Base-by-base conservation (phyloP, 2,329 filamentous ascomycete genomes). In the Biscogniauxia mediterranea region DNA sequence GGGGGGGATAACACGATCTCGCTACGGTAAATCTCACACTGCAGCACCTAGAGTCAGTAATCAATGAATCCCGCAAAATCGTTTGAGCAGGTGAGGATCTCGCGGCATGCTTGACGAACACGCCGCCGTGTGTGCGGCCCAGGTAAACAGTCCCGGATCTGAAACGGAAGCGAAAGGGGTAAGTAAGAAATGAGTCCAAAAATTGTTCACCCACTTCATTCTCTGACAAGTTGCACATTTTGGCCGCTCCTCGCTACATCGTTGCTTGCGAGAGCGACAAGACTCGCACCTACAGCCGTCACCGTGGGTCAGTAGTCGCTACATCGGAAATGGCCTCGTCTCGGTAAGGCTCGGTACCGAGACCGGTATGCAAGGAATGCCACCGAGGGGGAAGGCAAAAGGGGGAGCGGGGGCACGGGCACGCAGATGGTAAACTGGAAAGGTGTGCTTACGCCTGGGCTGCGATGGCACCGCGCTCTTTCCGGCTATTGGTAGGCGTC, bases 221-320 rank as follows among this genome's bases (percentile, higher is more conserved):
- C 52, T 56, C 62, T 68, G 66, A 71, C 86, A 89, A 17, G 83
- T 81, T 59, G 82, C 78, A 70, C 86, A 89, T 72, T 84, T 85
- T 19, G 86, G 86, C 59, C 85, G 78, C 68, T 81, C 77, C 71
- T 89, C 86, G 70, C 88, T 85, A 73, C 86, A 89, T 76, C 83
- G 85, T 66, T 87, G 85, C 73, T 89, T 89, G 66, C 86, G 83
- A 56, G 72, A 75, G 55, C 84, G 80, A 71, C 85, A 87, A 28
- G 80, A 85, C 67, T 87, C 83, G 74, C 85, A 87, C n/a, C 55
- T 56, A n/a, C 38, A 56, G 51, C 51, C 51, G 51, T 13, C 11
- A 23, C 51, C 51, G 51, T 46, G 38, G 11, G 51, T 52, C 23
- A 52, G 51, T 26, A 52, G 51, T n/a, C 38, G 38, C 38, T 46